Conservation (phyloP, 2,329 filamentous ascomycete species). For the Penicillium sp. region DNA sequence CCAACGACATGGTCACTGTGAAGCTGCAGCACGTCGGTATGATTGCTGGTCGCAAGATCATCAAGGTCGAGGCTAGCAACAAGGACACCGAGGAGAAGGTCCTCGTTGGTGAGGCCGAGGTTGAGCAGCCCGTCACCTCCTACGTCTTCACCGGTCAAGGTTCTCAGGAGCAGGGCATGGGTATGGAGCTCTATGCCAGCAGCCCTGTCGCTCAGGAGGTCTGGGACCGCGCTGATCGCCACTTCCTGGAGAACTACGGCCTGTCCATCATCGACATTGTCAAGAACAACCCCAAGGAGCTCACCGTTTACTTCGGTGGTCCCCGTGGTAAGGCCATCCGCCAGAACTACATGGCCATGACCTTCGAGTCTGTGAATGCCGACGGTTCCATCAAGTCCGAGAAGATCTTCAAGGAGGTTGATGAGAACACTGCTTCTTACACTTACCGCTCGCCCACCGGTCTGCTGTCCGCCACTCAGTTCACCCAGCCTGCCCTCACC, state of each 20-base stretch:
- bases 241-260: conserved; percentile 98
- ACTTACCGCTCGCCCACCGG: conserved; percentile 96
- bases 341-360: conserved; percentile 99
- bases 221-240: conserved; percentile 96
- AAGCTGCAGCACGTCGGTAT: conserved; percentile 97
- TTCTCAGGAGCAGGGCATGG: conserved; percentile 99
- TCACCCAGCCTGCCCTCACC: conserved; percentile 95
- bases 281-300: conserved; percentile 98
- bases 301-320: conserved; percentile 97
- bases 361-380: conserved; percentile 93
- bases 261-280: conserved; percentile 99
- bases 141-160: conserved; percentile 99
- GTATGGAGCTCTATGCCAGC: conserved; percentile 96
- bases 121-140: conserved; percentile 94
- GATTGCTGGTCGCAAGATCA: conserved; percentile 98
- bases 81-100: conserved; percentile 97
- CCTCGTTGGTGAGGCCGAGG: conserved; percentile 90
- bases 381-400: conserved; percentile 96
- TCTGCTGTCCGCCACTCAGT: conserved; percentile 94
- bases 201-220: conserved; percentile 95
- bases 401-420: conserved; percentile 98
- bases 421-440: conserved; percentile 91
- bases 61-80: conserved; percentile 97
- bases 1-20: conserved; percentile 93
- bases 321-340: conserved; percentile 96